These are phyloP conservation scores for Piper longum DNA, from an alignment of 164 flowering plant species.

Conservation along the genomic window DNA sequence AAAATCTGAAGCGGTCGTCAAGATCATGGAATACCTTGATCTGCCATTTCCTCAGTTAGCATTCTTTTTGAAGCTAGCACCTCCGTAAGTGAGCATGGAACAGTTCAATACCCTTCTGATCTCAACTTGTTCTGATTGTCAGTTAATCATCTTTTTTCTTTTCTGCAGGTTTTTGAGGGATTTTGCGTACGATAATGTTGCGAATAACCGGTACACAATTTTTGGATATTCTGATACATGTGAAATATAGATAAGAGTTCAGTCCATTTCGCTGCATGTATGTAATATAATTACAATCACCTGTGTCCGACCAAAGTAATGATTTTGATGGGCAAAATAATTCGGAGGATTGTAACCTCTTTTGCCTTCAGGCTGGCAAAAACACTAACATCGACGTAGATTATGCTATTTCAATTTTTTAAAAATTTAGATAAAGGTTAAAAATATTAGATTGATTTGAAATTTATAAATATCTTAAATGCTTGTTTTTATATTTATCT, in stretches of 20 bases:
- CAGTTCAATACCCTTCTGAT: background rate
- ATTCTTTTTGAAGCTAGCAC: slow-evolving; percentile 59
- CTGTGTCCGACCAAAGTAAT: too few species aligned
- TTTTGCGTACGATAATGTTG: slow-evolving; percentile 69
- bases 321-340: too few species aligned
- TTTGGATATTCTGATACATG: slow-evolving; percentile 86
- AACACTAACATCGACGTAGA: too few species aligned
- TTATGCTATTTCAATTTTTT: too few species aligned
- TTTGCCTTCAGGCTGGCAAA: too few species aligned
- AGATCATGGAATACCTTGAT: slow-evolving; percentile 86
- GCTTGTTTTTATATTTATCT: too few species aligned
- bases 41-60: slow-evolving; percentile 87
- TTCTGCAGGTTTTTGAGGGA: slow-evolving; percentile 67
- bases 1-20: slow-evolving; percentile 88
- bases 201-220: slow-evolving; percentile 64
- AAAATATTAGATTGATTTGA: too few species aligned
- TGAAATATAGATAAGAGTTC: slow-evolving; percentile 29
- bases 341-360: too few species aligned
- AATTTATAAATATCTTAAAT: too few species aligned
- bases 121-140: background rate
- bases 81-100: slow-evolving; percentile 40
- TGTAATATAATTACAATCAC: too few species aligned
- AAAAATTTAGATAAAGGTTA: too few species aligned
- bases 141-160: slow-evolving; percentile 2
- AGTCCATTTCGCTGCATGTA: too few species aligned